Conservation (phyloP, 2,329 filamentous ascomycete species). For the Cucurbitaria berberidis region DNA sequence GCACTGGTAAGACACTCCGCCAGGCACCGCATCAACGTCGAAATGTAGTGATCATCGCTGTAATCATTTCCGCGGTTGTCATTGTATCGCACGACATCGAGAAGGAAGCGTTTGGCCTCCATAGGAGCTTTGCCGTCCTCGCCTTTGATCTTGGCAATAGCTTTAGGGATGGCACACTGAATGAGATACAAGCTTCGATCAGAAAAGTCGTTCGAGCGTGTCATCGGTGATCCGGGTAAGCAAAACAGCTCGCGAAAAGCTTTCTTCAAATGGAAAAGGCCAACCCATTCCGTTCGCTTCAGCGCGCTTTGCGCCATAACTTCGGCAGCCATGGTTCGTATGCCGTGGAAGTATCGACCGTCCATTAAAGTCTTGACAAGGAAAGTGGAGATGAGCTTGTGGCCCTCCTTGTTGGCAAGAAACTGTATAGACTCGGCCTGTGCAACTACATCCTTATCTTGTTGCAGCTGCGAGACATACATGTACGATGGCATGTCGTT, state of each 20-base stretch:
- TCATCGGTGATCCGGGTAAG: conserved; percentile 76
- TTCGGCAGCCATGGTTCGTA: conserved; percentile 82
- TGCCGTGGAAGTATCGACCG: conserved; percentile 89
- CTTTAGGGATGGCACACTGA: conserved; percentile 80
- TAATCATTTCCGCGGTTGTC: conserved; percentile 90
- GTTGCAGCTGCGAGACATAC: conserved; percentile 96
- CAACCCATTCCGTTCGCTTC: conserved; percentile 69
- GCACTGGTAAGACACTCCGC: conserved; percentile 58
- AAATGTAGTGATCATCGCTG: conserved; percentile 89
- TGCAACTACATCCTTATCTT: conserved; percentile 96
- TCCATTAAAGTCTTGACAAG: conserved; percentile 90
- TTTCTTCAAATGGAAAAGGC: conserved; percentile 81
- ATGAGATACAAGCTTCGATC: conserved; percentile 86
- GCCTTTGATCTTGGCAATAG: conserved; percentile 80
- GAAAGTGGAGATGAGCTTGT: conserved; percentile 86
- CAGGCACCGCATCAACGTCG: conserved; percentile 73
- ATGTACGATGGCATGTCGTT: conserved; percentile 90
- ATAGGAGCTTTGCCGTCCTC: conserved; percentile 76
- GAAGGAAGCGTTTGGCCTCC: conserved; percentile 79
- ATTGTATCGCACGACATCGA: conserved; percentile 90
- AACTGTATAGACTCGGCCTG: conserved; percentile 74
- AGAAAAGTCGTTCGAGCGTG: conserved; percentile 87
- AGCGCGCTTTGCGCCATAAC: conserved; percentile 76
- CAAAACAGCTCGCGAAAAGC: conserved; percentile 90
- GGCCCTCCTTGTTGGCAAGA: conserved; percentile 69